phyloP scores from a whole-genome alignment of 129 eudicot species.

The Ambrosia artemisiifolia region DNA sequence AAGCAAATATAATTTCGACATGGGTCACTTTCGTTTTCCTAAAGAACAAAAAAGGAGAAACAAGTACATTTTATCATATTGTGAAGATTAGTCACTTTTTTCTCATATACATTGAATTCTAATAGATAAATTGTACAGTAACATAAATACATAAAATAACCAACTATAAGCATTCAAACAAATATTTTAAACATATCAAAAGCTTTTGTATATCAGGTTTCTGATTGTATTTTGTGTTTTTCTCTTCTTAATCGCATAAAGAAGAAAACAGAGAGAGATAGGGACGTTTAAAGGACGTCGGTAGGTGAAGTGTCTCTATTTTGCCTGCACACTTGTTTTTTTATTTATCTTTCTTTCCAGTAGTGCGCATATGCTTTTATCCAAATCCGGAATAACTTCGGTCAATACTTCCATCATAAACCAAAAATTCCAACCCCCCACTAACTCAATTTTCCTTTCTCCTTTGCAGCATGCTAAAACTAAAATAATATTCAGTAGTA shows the following conservation, averaged over 20 bases:
- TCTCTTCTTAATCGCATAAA: no score
- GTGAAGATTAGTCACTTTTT: not conserved
- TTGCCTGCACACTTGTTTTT: constrained; percentile 19
- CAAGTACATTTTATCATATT: not conserved
- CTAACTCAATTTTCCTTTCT: not conserved
- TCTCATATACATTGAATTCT: not conserved
- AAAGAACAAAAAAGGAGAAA: not conserved
- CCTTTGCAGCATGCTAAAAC: no score
- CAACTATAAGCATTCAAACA: not conserved
- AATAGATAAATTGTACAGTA: not conserved
- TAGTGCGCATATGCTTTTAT: constrained; percentile 21
- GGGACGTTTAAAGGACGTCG: constrained; percentile 22
- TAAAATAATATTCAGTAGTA: no score
- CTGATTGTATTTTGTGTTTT: no score
- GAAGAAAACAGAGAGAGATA: not conserved
- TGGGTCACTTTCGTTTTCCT: not conserved
- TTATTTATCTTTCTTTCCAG: not conserved
- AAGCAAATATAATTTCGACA: not conserved
- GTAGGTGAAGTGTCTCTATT: constrained; percentile 35
- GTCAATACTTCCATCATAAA: constrained; percentile 26
- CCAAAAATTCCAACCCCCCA: constrained; percentile 24
- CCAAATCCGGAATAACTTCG: constrained; percentile 8
- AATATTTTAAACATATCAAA: no score
- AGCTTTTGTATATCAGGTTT: no score
- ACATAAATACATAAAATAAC: not conserved